Evolutionary conservation across 306 rosid genomes (phyloP).

Genomic region (Lupinus albus): DNA sequence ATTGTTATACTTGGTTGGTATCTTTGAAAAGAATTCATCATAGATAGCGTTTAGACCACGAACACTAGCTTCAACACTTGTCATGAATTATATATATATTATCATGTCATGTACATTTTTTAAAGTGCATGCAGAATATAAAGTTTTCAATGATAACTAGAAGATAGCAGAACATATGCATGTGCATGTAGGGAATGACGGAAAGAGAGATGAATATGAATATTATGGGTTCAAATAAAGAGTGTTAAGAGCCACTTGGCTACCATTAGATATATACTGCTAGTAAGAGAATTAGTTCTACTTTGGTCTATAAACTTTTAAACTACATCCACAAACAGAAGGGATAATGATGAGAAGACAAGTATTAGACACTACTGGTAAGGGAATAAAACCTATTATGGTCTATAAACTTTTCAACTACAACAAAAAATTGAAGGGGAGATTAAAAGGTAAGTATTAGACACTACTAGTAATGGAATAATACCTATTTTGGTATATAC

Average conservation of each 20-base stretch:
- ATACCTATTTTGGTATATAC: background rate
- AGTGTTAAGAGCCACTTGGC: conserved; percentile 12
- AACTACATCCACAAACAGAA: background rate
- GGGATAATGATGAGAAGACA: background rate
- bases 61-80: background rate
- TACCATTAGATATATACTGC: conserved; percentile 20
- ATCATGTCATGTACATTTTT: background rate
- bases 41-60: conserved; percentile 33
- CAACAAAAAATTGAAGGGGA: background rate
- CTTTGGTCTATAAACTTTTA: conserved; percentile 19
- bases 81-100: background rate
- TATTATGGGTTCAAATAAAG: conserved; percentile 13
- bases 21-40: conserved; percentile 34
- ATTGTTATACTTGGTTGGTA: conserved; percentile 32
- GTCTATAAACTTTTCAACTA: conserved; percentile 15
- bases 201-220: conserved; percentile 22
- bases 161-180: conserved; percentile 43
- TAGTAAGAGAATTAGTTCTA: conserved; percentile 19
- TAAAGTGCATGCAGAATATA: conserved; percentile 32
- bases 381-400: background rate
- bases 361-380: too few relatives aligned
- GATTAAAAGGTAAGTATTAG: background rate
- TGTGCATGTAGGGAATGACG: conserved; percentile 41
- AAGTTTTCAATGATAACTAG: conserved; percentile 39
- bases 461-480: too few relatives aligned